These are phyloP conservation scores for Boehmeria nivea DNA, from an alignment of 306 rosid species.

Conservation along the genomic window DNA sequence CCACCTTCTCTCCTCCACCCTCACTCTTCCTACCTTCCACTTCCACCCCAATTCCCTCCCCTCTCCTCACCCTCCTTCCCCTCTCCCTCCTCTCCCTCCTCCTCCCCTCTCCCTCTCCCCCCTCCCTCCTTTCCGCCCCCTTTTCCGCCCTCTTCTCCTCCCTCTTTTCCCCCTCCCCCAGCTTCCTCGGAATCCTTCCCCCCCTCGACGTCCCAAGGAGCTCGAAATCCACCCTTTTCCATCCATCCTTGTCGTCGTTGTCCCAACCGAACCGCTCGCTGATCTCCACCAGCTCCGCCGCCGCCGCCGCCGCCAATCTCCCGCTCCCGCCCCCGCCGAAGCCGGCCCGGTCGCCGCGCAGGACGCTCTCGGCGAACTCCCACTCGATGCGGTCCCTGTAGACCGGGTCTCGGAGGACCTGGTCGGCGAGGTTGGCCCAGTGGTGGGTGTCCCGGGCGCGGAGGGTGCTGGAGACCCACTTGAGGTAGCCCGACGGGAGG, in stretches of 20 bases:
- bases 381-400: conserved; percentile 59
- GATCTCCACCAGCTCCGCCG: conserved; percentile 33
- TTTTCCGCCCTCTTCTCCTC: conserved; percentile 1
- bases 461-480: conserved; percentile 54
- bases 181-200: conserved; percentile 46
- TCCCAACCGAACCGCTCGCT: conserved; percentile 70
- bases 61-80: background rate
- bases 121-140: background rate
- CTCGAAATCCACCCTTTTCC: conserved; percentile 49
- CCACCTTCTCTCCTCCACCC: background rate
- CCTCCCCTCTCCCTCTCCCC: background rate
- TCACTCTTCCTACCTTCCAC: too few relatives aligned
- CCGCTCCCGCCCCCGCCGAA: conserved; percentile 5
- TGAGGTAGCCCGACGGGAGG: conserved; percentile 61
- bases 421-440: conserved; percentile 60
- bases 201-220: conserved; percentile 61
- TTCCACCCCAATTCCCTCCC: too few relatives aligned
- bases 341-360: conserved; percentile 20
- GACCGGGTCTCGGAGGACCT: conserved; percentile 54
- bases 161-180: conserved; percentile 21
- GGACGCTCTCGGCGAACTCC: conserved; percentile 42
- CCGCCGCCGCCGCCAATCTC: background rate
- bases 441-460: conserved; percentile 38
- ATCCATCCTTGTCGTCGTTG: conserved; percentile 40
- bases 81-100: conserved; percentile 3